A percentile compares a stretch with the other conserved stretches of the same genome.
Evolutionary conservation across 2,329 filamentous ascomycete species (phyloP).

Genomic region (Alternaria atra): DNA sequence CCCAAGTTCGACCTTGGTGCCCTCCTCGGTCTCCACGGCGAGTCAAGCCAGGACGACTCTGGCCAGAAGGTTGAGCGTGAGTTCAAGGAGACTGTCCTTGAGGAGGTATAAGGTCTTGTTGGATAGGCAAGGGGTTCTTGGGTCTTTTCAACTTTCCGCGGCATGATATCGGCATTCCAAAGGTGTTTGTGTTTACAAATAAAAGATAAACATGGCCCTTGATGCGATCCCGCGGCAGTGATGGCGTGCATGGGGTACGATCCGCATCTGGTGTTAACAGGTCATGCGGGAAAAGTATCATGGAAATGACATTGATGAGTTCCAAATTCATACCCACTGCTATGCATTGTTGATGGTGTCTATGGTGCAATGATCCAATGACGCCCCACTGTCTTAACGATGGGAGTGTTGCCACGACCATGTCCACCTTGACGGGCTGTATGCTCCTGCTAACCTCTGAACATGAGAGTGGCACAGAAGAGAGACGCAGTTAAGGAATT

Average conservation of each 20-base stretch:
- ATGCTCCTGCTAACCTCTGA: neutral
- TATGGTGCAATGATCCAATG: neutral
- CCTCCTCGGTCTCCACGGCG: constrained; percentile 95
- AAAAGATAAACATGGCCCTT: constrained; percentile 52
- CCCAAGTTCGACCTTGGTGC: constrained; percentile 99
- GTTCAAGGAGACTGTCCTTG: constrained; percentile 98
- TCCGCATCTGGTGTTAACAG: constrained; percentile 47
- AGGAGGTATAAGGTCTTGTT: constrained; percentile 77
- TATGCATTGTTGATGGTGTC: neutral
- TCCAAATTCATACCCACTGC: constrained; percentile 18
- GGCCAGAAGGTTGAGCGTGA: constrained; percentile 97
- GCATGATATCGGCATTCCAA: constrained; percentile 54
- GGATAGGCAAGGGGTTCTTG: constrained; percentile 49
- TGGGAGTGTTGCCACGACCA: neutral
- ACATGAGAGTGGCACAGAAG: neutral
- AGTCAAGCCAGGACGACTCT: constrained; percentile 94
- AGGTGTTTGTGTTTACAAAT: constrained; percentile 55
- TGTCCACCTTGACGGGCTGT: neutral
- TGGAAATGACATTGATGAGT: constrained; percentile 49
- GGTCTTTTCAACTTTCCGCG: constrained; percentile 52
- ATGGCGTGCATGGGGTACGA: constrained; percentile 48
- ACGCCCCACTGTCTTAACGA: neutral
- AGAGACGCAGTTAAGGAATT: neutral
- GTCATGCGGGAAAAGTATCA: constrained; percentile 48
- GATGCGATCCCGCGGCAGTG: constrained; percentile 44